Base-by-base conservation (phyloP, 331 rosid species). In the Prunus yedoensis region DNA sequence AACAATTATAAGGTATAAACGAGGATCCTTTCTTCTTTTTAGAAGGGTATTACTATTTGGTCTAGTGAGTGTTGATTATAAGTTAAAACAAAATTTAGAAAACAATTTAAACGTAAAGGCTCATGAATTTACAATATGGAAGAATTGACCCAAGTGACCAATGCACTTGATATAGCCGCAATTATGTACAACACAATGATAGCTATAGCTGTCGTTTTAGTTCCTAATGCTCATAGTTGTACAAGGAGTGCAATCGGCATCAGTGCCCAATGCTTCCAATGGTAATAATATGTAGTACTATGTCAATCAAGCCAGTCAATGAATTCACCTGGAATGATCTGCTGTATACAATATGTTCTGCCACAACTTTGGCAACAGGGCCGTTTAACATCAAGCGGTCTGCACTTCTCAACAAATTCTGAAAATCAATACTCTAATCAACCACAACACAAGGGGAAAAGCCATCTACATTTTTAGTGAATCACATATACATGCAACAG, bases 221-320 rank as follows among this genome's bases (percentile, higher is more conserved):
- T 27, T 20, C 52, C 65, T 25, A 57, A 14, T 35, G 66, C 54
- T 14, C 43, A 56, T 61, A 41, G 65, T 20, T 54, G 21, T 20
- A 71, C 75, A 18, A 41, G 62, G 53, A 54, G 15, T 41, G 66
- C 4, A 58, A 30, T 15, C 30, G 23, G 67, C 27, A 57, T 54
- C 43, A 23, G 23, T 8, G 43, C 27, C 74, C 51, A 49, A 30
- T 69, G 27, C 74, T 69, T 38, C 59, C 25, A 12, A 65, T 46
- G 71, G 56, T 0, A 69, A 49, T 50, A 28, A 68, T 68, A 49
- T 49, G 74, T n/a, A 67, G 72, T 56, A 46, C 56, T 46, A 41
- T 66, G 70, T 20, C 71, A 14, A 43, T 20, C 30, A 65, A 43
- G 52, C 47, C n/a, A 21, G 54, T 27, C 10, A 46, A 68, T 27